These are phyloP conservation scores for Cudoniella acicularis DNA, from an alignment of 495 filamentous ascomycete species.

Conservation along the genomic window DNA sequence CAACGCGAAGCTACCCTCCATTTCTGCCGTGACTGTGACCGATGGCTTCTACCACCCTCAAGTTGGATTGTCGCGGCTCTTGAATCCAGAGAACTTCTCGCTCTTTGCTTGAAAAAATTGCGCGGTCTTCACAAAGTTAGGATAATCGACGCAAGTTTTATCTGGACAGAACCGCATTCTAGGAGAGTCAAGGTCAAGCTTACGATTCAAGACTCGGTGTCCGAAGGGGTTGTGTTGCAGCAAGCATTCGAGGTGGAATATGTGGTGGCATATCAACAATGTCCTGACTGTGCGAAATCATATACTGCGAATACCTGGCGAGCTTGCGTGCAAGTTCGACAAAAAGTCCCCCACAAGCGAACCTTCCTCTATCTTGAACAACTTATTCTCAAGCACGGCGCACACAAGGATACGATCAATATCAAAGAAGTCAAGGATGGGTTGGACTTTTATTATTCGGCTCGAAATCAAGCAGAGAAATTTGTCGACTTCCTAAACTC, in stretches of 20 bases:
- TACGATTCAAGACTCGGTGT: slow-evolving; percentile 70
- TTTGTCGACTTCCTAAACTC: slow-evolving; percentile 88
- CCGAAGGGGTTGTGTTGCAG: slow-evolving; percentile 80
- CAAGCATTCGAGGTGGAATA: slow-evolving; percentile 95
- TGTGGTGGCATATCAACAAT: slow-evolving; percentile 83
- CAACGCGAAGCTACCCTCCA: slow-evolving; percentile 80
- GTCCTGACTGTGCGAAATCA: slow-evolving; percentile 87
- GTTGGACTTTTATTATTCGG: slow-evolving; percentile 89
- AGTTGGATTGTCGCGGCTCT: slow-evolving; percentile 79
- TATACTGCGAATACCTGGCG: slow-evolving; percentile 91
- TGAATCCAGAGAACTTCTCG: slow-evolving; percentile 86
- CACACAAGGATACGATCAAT: slow-evolving; percentile 91
- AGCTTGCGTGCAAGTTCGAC: slow-evolving; percentile 85
- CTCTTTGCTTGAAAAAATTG: slow-evolving; percentile 80
- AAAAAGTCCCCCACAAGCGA: slow-evolving; percentile 95
- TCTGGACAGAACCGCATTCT: slow-evolving; percentile 98
- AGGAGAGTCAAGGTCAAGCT: slow-evolving; percentile 87
- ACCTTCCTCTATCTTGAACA: slow-evolving; percentile 97
- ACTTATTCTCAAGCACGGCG: slow-evolving; percentile 87
- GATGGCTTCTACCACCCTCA: slow-evolving; percentile 85
- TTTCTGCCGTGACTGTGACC: slow-evolving; percentile 85
- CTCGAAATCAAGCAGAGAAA: slow-evolving; percentile 86
- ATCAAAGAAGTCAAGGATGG: slow-evolving; percentile 94
- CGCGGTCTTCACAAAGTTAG: slow-evolving; percentile 78
- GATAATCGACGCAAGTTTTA: slow-evolving; percentile 92